phyloP scores from a whole-genome alignment of 768 basidiomycete genomes.

The Flagelloscypha sp. region DNA sequence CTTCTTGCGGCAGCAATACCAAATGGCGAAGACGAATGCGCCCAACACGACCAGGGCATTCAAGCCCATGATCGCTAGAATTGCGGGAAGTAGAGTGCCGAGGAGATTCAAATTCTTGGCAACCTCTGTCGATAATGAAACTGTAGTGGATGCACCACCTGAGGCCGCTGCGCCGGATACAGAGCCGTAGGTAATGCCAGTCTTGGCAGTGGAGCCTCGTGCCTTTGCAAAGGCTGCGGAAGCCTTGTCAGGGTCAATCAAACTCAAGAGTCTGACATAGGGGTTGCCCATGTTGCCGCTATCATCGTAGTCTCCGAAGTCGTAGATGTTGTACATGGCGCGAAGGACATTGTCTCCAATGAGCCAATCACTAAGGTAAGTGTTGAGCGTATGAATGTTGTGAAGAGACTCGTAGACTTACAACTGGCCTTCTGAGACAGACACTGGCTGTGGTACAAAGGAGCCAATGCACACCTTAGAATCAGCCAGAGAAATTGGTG shows the following conservation, averaged over 20 bases:
- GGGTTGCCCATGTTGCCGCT: conserved; percentile 64
- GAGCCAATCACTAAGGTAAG: conserved; percentile 62
- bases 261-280: conserved; percentile 65
- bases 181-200: conserved; percentile 62
- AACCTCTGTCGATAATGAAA: conserved; percentile 51
- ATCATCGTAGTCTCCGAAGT: conserved; percentile 72
- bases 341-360: conserved; percentile 79
- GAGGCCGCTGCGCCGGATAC: conserved; percentile 28
- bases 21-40: conserved; percentile 44
- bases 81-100: conserved; percentile 57
- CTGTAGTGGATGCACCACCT: conserved; percentile 33
- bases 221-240: conserved; percentile 59
- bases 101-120: conserved; percentile 54
- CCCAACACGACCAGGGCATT: conserved; percentile 64
- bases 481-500: conserved; percentile 38
- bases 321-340: conserved; percentile 74
- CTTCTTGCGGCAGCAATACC: conserved; percentile 45
- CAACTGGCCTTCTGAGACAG: conserved; percentile 61
- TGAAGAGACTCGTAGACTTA: conserved; percentile 24
- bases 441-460: conserved; percentile 57
- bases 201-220: conserved; percentile 57
- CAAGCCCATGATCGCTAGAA: conserved; percentile 69
- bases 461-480: conserved; percentile 56
- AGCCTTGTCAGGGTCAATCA: conserved; percentile 61
- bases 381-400: conserved; percentile 3